Conservation (phyloP, 1,284 basidiomycete genomes). For the Cryptococcus sp. region DNA sequence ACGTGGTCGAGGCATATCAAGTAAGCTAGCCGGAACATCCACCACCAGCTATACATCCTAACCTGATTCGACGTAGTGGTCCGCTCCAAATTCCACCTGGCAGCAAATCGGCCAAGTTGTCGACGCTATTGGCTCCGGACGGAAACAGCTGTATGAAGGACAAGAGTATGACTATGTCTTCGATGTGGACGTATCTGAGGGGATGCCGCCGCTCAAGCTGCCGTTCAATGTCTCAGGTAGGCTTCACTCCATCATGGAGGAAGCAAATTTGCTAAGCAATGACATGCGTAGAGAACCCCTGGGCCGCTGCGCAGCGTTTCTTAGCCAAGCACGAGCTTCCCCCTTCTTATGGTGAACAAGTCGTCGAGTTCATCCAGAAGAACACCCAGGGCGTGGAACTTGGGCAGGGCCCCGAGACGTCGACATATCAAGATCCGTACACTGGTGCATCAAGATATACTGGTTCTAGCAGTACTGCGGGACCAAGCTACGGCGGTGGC, state of each 20-base stretch:
- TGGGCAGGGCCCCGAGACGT: conserved; percentile 39
- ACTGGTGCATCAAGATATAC: conserved; percentile 72
- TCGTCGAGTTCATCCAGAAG: conserved; percentile 91
- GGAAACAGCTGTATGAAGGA: conserved; percentile 86
- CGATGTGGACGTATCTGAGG: conserved; percentile 94
- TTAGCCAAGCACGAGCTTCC: conserved; percentile 82
- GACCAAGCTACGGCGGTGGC: conserved; percentile 27
- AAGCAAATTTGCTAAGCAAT: background rate
- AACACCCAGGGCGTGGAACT: conserved; percentile 77
- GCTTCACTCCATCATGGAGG: conserved; percentile 25
- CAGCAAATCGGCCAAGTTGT: conserved; percentile 94
- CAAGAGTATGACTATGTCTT: conserved; percentile 99
- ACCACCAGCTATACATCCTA: background rate
- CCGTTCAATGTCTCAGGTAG: conserved; percentile 86
- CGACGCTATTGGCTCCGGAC: conserved; percentile 81
- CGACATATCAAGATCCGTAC: conserved; percentile 82
- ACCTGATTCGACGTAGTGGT: conserved; percentile 64
- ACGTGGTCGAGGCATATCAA: conserved; percentile 82
- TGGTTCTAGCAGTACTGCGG: conserved; percentile 20
- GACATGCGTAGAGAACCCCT: conserved; percentile 76
- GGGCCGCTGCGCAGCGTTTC: conserved; percentile 85
- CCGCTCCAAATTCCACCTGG: conserved; percentile 68
- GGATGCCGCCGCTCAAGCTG: conserved; percentile 86
- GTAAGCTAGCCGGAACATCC: conserved; percentile 52
- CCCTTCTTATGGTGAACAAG: conserved; percentile 79